phyloP scores from a whole-genome alignment of 176 grass and related monocot species.

The Eragrostis curvula region DNA sequence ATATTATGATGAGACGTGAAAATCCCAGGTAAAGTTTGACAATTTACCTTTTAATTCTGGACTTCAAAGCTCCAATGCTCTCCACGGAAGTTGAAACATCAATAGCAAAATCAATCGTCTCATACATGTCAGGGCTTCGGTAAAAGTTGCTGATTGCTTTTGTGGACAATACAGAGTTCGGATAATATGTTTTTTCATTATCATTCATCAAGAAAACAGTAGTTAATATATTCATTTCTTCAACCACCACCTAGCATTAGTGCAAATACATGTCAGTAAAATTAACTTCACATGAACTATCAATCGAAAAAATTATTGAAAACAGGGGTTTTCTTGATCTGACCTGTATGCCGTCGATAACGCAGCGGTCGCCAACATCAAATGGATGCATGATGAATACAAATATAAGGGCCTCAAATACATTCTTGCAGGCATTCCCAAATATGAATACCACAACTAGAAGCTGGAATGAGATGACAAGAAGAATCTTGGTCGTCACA shows the following conservation, averaged over 20 bases:
- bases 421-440: slow-evolving; percentile 91
- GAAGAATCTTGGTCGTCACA: slow-evolving; percentile 79
- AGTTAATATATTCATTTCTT: slow-evolving; percentile 99
- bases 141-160: slow-evolving; percentile 99
- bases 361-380: slow-evolving; percentile 96
- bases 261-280: slow-evolving; percentile 10
- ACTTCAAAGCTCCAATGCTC: slow-evolving; percentile 73
- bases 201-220: slow-evolving; percentile 90
- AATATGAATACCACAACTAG: slow-evolving; percentile 92
- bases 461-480: slow-evolving; percentile 90
- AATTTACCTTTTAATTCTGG: slow-evolving; percentile 84
- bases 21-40: background rate
- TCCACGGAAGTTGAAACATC: slow-evolving; percentile 76
- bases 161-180: slow-evolving; percentile 81
- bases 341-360: slow-evolving; percentile 91
- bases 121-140: slow-evolving; percentile 93
- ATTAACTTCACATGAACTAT: background rate
- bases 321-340: slow-evolving; percentile 23
- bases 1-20: background rate
- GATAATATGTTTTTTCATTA: slow-evolving; percentile 95
- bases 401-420: slow-evolving; percentile 97
- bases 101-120: slow-evolving; percentile 72
- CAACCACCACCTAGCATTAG: slow-evolving; percentile 78
- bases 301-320: background rate
- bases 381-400: slow-evolving; percentile 99